phyloP scores from a whole-genome alignment of 2,329 filamentous ascomycete species.

The Aureobasidium lini region DNA sequence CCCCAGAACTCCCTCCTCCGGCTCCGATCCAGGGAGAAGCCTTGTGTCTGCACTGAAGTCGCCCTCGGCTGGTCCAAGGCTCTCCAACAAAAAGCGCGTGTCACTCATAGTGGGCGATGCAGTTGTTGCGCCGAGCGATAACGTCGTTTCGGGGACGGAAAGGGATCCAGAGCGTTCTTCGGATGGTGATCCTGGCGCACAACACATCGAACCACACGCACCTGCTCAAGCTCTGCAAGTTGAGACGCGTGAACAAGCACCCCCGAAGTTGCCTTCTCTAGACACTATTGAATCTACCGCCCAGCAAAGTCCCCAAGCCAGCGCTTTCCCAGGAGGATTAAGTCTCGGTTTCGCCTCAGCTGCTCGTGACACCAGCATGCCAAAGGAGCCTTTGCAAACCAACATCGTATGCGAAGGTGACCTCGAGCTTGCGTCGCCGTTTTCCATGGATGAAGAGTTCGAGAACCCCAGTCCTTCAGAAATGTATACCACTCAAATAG shows the following conservation, averaged over 20 bases:
- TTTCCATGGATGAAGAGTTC: conserved; percentile 15
- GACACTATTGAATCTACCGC: not conserved
- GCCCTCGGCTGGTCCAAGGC: conserved; percentile 18
- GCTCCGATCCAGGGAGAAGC: conserved; percentile 27
- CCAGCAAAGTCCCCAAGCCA: not conserved
- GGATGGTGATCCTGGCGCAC: not conserved
- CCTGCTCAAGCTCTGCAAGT: not conserved
- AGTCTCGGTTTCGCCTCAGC: conserved; percentile 6
- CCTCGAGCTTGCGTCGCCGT: conserved; percentile 10
- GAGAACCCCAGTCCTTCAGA: not conserved
- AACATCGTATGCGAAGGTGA: not conserved
- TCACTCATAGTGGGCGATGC: conserved; percentile 29
- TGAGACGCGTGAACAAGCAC: not conserved
- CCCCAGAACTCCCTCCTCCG: conserved; percentile 28
- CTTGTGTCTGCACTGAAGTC: conserved; percentile 30
- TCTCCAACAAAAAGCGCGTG: conserved; percentile 26
- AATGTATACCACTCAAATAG: not conserved
- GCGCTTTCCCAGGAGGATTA: not conserved
- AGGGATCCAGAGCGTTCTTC: not conserved
- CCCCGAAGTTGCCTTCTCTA: not conserved
- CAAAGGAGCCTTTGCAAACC: not conserved
- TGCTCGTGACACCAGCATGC: not conserved
- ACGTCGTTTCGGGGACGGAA: conserved; percentile 19
- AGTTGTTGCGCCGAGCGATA: conserved; percentile 30
- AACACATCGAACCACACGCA: not conserved